Percentiles rank a stretch among this genome's conserved stretches.
Conservation (phyloP, 495 filamentous ascomycete species). For the Cryomyces antarcticus region DNA sequence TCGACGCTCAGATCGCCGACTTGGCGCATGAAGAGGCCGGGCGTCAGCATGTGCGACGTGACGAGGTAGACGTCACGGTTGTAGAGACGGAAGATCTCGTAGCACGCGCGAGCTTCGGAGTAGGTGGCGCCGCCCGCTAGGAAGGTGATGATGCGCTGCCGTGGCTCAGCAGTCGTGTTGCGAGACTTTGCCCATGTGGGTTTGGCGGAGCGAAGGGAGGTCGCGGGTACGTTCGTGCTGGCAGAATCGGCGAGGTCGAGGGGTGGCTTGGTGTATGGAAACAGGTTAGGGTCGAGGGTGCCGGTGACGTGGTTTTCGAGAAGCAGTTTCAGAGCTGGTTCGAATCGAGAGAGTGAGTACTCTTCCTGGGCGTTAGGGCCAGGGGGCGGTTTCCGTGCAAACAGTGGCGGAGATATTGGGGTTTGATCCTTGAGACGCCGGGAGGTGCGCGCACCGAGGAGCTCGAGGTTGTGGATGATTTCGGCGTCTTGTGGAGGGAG, state of each 20-base stretch:
- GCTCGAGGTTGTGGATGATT: conserved; percentile 55
- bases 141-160: conserved; percentile 83
- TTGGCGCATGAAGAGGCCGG: conserved; percentile 60
- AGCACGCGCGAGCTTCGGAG: conserved; percentile 71
- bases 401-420: conserved; percentile 41
- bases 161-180: conserved; percentile 52
- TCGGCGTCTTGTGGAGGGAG: conserved; percentile 53
- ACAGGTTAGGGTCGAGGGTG: conserved; percentile 34
- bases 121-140: conserved; percentile 93
- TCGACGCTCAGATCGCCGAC: conserved; percentile 58
- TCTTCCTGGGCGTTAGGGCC: conserved; percentile 26
- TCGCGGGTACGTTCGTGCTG: conserved; percentile 29
- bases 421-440: conserved; percentile 59
- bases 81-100: conserved; percentile 53
- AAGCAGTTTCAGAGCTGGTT: conserved; percentile 24
- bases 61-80: conserved; percentile 71
- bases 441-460: conserved; percentile 58
- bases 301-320: conserved; percentile 45
- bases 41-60: conserved; percentile 80
- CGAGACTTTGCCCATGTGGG: conserved; percentile 86
- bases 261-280: conserved; percentile 68
- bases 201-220: conserved; percentile 71
- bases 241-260: conserved; percentile 38
- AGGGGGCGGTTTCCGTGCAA: conserved; percentile 36
- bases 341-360: conserved; percentile 40